Conservation (phyloP, 2,329 filamentous ascomycete genomes). For the Xylaria sp. region DNA sequence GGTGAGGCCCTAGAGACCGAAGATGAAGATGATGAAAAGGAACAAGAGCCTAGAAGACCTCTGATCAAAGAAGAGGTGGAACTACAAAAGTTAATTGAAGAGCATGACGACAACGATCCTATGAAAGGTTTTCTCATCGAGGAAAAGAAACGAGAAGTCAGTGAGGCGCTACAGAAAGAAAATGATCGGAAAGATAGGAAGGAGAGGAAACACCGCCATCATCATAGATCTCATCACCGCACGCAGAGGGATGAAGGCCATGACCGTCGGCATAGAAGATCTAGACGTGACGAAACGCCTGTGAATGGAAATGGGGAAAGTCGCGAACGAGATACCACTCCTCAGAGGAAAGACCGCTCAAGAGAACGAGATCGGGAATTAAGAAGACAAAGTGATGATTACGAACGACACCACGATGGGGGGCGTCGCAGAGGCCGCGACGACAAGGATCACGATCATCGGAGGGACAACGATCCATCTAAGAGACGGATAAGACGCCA, state of each 20-base stretch:
- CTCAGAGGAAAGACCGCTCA: constrained; percentile 45
- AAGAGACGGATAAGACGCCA: constrained; percentile 27
- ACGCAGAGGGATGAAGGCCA: constrained; percentile 50
- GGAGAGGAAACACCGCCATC: constrained; percentile 56
- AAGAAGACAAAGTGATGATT: constrained; percentile 48
- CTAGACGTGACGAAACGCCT: constrained; percentile 54
- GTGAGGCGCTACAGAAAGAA: constrained; percentile 69
- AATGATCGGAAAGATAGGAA: constrained; percentile 62
- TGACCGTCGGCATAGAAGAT: constrained; percentile 48
- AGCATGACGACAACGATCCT: constrained; percentile 94
- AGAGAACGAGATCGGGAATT: constrained; percentile 49
- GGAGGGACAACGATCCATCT: constrained; percentile 20
- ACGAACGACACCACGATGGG: constrained; percentile 41
- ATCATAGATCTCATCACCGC: constrained; percentile 60
- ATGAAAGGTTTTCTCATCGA: constrained; percentile 94
- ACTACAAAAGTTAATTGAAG: constrained; percentile 76
- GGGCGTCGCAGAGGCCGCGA: constrained; percentile 42
- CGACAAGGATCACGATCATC: constrained; percentile 40
- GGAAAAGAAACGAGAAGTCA: constrained; percentile 90
- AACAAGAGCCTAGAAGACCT: constrained; percentile 61
- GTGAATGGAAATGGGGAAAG: constrained; percentile 39
- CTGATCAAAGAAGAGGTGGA: constrained; percentile 85
- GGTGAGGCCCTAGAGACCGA: constrained; percentile 53
- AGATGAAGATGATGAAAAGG: constrained; percentile 56
- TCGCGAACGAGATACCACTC: constrained; percentile 47